Base-by-base conservation (phyloP, 2,329 filamentous ascomycete genomes). In the Aspergillus sp. region DNA sequence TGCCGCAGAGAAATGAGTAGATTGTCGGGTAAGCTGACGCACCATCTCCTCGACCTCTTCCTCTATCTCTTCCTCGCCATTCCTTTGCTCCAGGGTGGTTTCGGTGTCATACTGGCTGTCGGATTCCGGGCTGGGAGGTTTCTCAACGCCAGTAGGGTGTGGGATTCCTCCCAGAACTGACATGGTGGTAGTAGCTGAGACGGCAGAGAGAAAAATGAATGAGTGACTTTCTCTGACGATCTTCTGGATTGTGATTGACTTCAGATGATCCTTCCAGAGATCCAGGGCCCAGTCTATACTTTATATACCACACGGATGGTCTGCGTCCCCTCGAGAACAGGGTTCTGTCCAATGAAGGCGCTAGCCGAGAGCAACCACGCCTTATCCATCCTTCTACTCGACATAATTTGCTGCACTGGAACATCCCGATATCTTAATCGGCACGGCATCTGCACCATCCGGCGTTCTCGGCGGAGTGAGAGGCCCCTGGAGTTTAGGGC, bases 1-100 rank as follows among this genome's bases (percentile, higher is more conserved):
- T 38, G 49, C 50, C 3, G 53, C 44, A 11, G 60, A 59, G 40
- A 59, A 52, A 11, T 52, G 51, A 29, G 60, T 62, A 2, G 60
- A 62, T 19, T 62, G 60, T 3, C 58, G 60, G 4, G 60, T 61
- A 14, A 62, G 53, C n/a, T 50, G 57, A 23, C 58, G 50, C 16
- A 49, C 57, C 29, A 60, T 29, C 16, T 47, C 16, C 23, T 41
- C 49, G 7, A 52, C 44, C 16, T 45, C 44, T 38, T 21, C 49
- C 40, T 52, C 49, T 36, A 52, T 47, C 3, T 43, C 40, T 14
- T 47, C 29, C 20, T 36, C 44, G 4, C n/a, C 19, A 13, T 38
- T 21, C 1, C n/a, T 47, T n/a, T 32, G 45, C 19, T 16, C 32
- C 16, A 32, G 31, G 10, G 45, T 32, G 13, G 45, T 32, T 9